Evolutionary conservation across 306 rosid genomes (phyloP).

Genomic region (Pachyrhizus erosus): DNA sequence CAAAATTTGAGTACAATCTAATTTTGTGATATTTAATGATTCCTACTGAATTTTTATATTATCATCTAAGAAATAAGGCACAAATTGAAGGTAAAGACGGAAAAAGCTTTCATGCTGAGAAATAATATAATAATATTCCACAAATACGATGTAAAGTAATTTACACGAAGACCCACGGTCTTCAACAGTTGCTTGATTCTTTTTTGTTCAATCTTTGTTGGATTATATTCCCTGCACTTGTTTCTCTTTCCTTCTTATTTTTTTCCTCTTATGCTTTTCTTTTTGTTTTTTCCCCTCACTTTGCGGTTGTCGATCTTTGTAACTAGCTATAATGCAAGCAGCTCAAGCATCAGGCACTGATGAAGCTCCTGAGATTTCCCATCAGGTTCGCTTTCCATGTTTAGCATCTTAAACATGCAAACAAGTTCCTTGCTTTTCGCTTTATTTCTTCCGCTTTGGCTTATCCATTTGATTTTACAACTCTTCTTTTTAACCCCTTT

Average conservation of each 20-base stretch:
- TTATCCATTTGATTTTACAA: constrained; percentile 7
- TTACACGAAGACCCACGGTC: background rate
- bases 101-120: too few species aligned
- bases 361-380: constrained; percentile 40
- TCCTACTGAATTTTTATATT: too few species aligned
- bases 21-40: too few species aligned
- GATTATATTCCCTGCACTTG: background rate
- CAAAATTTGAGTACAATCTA: too few species aligned
- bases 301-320: constrained; percentile 23
- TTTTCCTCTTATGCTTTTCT: background rate
- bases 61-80: too few species aligned
- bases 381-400: constrained; percentile 44
- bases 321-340: constrained; percentile 62
- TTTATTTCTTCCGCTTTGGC: background rate
- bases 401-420: background rate
- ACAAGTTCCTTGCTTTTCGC: constrained; percentile 26
- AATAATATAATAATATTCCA: background rate
- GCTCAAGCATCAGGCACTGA: constrained; percentile 44
- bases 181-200: background rate
- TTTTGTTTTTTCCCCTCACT: background rate
- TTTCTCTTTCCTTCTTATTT: background rate
- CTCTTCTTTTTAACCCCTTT: background rate
- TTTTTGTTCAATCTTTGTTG: constrained; percentile 28
- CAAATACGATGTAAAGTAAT: background rate
- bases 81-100: too few species aligned